These are phyloP conservation scores for Conringia planisiliqua DNA, from an alignment of 345 rosid species.

Conservation along the genomic window DNA sequence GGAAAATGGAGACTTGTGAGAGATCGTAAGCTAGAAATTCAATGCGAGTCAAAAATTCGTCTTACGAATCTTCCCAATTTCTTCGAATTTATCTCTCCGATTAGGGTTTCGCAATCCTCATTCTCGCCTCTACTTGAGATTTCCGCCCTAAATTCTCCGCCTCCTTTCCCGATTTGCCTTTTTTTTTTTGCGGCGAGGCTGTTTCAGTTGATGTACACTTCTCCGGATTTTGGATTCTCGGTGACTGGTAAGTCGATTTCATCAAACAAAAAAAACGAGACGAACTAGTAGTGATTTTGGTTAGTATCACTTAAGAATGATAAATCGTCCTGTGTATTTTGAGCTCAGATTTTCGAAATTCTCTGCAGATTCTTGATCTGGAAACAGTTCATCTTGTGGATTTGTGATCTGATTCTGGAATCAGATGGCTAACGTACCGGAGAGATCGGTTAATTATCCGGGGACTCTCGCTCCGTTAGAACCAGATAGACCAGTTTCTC, in stretches of 20 bases:
- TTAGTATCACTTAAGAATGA: constrained; percentile 1
- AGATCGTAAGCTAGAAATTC: constrained; percentile 30
- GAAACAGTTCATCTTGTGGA: constrained; percentile 4
- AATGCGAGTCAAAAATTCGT: constrained; percentile 28
- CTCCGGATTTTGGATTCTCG: constrained; percentile 17
- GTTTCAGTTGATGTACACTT: constrained; percentile 15
- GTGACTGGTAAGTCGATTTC: constrained; percentile 20
- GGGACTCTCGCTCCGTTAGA: constrained; percentile 39
- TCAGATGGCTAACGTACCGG: constrained; percentile 66
- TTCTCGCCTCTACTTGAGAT: neutral
- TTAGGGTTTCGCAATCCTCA: constrained; percentile 33
- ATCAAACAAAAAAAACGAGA: constrained; percentile 21
- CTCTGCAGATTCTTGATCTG: constrained; percentile 24
- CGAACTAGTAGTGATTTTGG: constrained; percentile 16
- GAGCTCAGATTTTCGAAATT: constrained; percentile 20
- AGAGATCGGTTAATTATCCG: constrained; percentile 48
- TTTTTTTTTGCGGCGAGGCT: neutral
- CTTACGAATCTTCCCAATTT: constrained; percentile 7
- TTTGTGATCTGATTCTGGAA: constrained; percentile 20
- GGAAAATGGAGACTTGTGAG: constrained; percentile 10
- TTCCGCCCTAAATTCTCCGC: constrained; percentile 30
- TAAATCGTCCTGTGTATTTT: neutral
- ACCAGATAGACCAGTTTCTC: constrained; percentile 38
- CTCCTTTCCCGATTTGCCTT: constrained; percentile 4
- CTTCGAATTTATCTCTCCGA: constrained; percentile 15